phyloP scores from a whole-genome alignment of 1,284 basidiomycete species.

The Cerioporus squamosus region DNA sequence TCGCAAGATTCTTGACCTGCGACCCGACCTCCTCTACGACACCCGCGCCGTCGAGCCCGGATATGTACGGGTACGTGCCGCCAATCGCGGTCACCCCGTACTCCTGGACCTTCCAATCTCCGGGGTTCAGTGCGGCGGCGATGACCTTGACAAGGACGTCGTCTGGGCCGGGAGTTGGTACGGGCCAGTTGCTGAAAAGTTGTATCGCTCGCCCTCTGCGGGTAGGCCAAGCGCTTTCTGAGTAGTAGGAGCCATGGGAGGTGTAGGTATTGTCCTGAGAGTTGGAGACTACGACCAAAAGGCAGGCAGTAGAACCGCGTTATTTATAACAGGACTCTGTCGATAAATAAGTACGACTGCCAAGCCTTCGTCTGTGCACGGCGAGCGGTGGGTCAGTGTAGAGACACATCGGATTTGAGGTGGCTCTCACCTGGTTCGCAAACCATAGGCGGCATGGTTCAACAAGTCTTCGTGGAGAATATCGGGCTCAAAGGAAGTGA shows the following conservation, averaged over 20 bases:
- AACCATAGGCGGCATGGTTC: no score
- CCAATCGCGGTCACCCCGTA: slow-evolving; percentile 20
- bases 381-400: no score
- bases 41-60: slow-evolving; percentile 24
- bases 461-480: no score
- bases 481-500: no score
- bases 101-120: slow-evolving; percentile 49
- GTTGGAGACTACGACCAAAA: no score
- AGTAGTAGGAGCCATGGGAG: not conserved
- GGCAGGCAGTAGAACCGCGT: no score
- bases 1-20: slow-evolving; percentile 14
- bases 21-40: slow-evolving; percentile 24
- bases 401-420: no score
- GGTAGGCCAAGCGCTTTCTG: slow-evolving; percentile 31
- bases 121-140: slow-evolving; percentile 48
- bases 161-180: slow-evolving; percentile 39
- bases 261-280: no score
- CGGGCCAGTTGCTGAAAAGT: slow-evolving; percentile 6
- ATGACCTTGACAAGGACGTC: slow-evolving; percentile 50
- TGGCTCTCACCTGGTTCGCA: no score
- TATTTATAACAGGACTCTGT: no score
- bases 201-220: slow-evolving; percentile 16
- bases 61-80: slow-evolving; percentile 28
- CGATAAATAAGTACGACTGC: no score
- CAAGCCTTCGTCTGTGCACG: no score